Base-by-base conservation (phyloP, 306 rosid species). In the Geum urbanum region DNA sequence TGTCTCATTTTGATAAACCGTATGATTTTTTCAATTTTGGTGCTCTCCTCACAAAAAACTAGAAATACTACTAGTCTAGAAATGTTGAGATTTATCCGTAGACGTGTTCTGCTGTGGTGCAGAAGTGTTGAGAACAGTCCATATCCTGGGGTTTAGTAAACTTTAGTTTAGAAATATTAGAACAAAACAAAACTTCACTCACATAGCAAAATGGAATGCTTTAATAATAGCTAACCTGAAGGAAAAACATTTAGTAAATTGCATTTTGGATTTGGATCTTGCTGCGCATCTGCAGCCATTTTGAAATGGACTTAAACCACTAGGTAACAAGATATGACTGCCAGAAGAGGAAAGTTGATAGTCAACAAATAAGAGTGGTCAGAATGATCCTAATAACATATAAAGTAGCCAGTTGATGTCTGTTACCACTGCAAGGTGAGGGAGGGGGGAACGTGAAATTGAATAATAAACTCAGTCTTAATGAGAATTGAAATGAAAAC, bases 241-340 rank as follows among this genome's bases (percentile, higher is more conserved):
- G 9, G 14, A 32, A 19, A 55, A 20, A n/a, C 12, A 9, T 9
- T 8, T 19, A 5, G 6, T 19, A 20, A 15, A 20, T 22, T 55
- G 35, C 60, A 9, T n/a, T 12, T 10, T 55, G 11, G 14, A 14
- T n/a, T 50, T 2, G 6, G 20, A 16, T 50, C 54, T 50, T 50
- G 57, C 24, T 52, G 24, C 19, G 60, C 60, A 20, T 55, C 60
- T 55, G 60, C 60, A 55, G n/a, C n/a, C n/a, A 55, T 19, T 15
- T n/a, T 55, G 32, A 20, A 19, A 20, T 20, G 60, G 27, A 10
- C 5, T 19, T 27, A 52, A 52, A 19, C 59, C 9, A 54, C 6
- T 10, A 54, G 3, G 3, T 7, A n/a, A 55, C 60, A 55, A 55
- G 60, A 22, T 55, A 20, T 20, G 60, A 22, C 35, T 55, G 60